Evolutionary conservation across 495 filamentous ascomycete species (phyloP).

Genomic region (Talaromyces liani): DNA sequence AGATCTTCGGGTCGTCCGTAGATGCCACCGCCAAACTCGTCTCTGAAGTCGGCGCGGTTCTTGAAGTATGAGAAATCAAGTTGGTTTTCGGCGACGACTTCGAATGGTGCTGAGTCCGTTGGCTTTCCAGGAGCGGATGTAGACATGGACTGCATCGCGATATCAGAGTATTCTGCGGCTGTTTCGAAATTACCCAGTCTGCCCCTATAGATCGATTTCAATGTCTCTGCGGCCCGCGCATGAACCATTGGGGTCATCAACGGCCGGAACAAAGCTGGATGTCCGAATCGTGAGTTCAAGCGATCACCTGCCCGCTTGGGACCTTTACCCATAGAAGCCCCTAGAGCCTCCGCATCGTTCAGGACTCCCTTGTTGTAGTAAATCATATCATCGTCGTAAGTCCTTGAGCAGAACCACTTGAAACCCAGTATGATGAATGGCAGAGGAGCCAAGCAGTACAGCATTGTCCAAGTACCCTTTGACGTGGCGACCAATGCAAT

Average conservation of each 20-base stretch:
- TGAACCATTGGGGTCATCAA: constrained; percentile 96
- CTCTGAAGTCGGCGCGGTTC: constrained; percentile 77
- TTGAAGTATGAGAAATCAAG: constrained; percentile 93
- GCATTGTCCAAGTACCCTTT: constrained; percentile 46
- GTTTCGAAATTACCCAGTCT: constrained; percentile 58
- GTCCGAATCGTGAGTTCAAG: constrained; percentile 74
- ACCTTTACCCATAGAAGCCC: constrained; percentile 23
- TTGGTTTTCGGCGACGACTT: constrained; percentile 81
- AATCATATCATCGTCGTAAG: constrained; percentile 68
- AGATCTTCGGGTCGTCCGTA: constrained; percentile 62
- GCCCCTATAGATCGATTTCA: constrained; percentile 74
- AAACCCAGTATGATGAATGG: constrained; percentile 76
- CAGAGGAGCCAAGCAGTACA: constrained; percentile 64
- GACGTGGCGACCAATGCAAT: constrained; percentile 68
- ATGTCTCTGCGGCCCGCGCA: constrained; percentile 73
- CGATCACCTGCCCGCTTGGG: constrained; percentile 57
- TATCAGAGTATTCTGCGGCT: constrained; percentile 62
- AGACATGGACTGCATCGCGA: constrained; percentile 76
- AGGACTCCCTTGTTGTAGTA: constrained; percentile 63
- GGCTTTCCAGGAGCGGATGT: constrained; percentile 63
- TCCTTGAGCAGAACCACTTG: constrained; percentile 72
- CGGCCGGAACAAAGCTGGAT: constrained; percentile 82
- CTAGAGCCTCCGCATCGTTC: constrained; percentile 50
- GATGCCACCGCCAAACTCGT: constrained; percentile 75
- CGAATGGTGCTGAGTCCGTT: constrained; percentile 54